Evolutionary conservation across 371 early-diverging fungal genomes (phyloP).

Genomic region (Mucor sp.): DNA sequence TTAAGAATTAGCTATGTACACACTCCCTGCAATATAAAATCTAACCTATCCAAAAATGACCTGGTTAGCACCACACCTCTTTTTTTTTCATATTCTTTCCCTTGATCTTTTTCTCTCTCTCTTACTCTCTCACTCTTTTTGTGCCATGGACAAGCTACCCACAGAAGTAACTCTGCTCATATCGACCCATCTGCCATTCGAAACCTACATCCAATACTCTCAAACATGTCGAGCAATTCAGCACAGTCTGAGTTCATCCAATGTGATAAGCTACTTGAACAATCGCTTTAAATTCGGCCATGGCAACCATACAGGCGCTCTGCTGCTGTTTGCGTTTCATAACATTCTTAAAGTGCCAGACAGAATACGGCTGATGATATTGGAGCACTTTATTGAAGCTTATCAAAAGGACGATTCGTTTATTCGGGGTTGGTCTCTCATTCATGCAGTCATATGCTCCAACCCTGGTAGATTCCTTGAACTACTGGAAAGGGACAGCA

Average conservation of each 20-base stretch:
- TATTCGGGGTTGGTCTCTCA: constrained; percentile 14
- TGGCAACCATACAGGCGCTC: constrained; percentile 13
- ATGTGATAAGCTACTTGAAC: constrained; percentile 17
- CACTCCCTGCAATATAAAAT: not conserved
- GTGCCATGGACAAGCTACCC: constrained; percentile 4
- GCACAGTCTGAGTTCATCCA: not conserved
- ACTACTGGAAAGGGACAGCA: not conserved
- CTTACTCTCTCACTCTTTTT: not conserved
- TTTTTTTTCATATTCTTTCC: not conserved
- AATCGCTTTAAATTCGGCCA: constrained; percentile 18
- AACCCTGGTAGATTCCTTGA: constrained; percentile 9
- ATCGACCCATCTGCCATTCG: constrained; percentile 6
- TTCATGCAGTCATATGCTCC: constrained; percentile 8
- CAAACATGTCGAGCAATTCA: constrained; percentile 17
- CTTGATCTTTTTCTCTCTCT: not conserved
- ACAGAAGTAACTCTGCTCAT: constrained; percentile 15
- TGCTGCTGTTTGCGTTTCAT: constrained; percentile 21
- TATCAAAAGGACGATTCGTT: not conserved
- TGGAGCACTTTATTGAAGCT: not conserved
- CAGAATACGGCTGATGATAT: not conserved
- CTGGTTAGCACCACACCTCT: not conserved
- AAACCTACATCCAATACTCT: constrained; percentile 20
- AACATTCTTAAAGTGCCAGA: constrained; percentile 10
- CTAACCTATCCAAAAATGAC: not conserved
- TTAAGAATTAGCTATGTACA: not conserved